phyloP scores from a whole-genome alignment of 1,284 basidiomycete genomes.

The Stereum hirsutum region DNA sequence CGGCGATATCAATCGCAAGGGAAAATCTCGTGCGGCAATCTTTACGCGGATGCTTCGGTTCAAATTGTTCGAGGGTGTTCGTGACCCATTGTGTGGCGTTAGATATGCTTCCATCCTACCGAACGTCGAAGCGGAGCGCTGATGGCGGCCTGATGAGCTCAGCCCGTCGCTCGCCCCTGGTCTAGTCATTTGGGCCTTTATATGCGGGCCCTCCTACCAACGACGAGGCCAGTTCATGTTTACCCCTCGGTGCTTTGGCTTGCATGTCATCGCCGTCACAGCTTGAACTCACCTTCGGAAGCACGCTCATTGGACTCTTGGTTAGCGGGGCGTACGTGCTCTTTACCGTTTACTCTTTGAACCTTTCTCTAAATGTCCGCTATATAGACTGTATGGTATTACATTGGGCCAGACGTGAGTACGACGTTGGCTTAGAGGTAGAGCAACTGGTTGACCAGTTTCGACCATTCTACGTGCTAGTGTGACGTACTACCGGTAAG shows the following conservation, averaged over 20 bases:
- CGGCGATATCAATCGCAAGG: no score
- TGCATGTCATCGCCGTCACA: not conserved
- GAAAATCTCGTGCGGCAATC: no score
- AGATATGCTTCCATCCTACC: not conserved
- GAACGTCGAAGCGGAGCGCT: not conserved
- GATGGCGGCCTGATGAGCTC: not conserved
- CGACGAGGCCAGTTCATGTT: not conserved
- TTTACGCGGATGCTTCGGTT: no score
- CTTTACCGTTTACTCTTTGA: not conserved
- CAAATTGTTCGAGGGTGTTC: no score
- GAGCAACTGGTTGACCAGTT: not conserved
- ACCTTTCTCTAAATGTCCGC: not conserved
- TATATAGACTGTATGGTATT: not conserved
- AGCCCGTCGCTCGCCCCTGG: not conserved
- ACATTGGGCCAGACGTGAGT: not conserved
- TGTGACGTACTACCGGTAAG: not conserved
- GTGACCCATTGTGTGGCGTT: no score
- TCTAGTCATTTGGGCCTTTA: not conserved
- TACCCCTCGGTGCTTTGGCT: not conserved
- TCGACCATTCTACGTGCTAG: not conserved
- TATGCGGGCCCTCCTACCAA: not conserved
- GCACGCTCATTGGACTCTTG: not conserved
- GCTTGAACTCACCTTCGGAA: not conserved
- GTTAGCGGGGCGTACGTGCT: not conserved
- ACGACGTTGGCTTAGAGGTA: not conserved